phyloP scores from a whole-genome alignment of 164 flowering plant species.

The Nymphaea colorata region DNA sequence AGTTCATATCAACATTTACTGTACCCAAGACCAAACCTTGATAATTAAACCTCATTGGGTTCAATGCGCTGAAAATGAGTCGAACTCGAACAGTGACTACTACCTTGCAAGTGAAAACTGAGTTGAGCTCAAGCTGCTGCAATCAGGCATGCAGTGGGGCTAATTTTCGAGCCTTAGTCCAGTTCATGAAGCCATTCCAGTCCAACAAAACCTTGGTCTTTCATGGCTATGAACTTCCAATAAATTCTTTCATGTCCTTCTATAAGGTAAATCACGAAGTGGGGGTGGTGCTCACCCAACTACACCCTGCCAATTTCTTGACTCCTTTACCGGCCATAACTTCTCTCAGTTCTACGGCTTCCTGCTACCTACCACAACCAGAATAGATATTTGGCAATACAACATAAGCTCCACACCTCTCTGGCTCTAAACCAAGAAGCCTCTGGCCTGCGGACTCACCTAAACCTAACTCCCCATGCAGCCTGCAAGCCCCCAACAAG shows the following conservation, averaged over 20 bases:
- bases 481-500: constrained; percentile 64
- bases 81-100: too few species aligned
- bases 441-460: constrained; percentile 39
- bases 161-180: too few species aligned
- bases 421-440: constrained; percentile 46
- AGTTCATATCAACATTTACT: too few species aligned
- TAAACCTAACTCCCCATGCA: constrained; percentile 48
- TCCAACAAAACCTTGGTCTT: too few species aligned
- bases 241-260: not conserved
- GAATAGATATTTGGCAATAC: constrained; percentile 51
- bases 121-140: too few species aligned
- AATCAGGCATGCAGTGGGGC: too few species aligned
- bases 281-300: not conserved
- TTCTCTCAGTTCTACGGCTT: constrained; percentile 45
- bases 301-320: constrained; percentile 17
- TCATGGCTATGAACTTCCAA: too few species aligned
- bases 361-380: constrained; percentile 41
- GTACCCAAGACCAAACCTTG: too few species aligned
- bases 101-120: too few species aligned
- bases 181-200: too few species aligned
- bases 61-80: too few species aligned
- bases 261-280: not conserved
- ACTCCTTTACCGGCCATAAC: constrained; percentile 43
- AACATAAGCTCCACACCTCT: constrained; percentile 54
- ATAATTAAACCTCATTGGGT: too few species aligned